Percentiles rank a stretch among this genome's conserved stretches.
These are phyloP conservation scores for Rutstroemia sp. DNA, from an alignment of 2,329 filamentous ascomycete genomes.

Conservation along the genomic window DNA sequence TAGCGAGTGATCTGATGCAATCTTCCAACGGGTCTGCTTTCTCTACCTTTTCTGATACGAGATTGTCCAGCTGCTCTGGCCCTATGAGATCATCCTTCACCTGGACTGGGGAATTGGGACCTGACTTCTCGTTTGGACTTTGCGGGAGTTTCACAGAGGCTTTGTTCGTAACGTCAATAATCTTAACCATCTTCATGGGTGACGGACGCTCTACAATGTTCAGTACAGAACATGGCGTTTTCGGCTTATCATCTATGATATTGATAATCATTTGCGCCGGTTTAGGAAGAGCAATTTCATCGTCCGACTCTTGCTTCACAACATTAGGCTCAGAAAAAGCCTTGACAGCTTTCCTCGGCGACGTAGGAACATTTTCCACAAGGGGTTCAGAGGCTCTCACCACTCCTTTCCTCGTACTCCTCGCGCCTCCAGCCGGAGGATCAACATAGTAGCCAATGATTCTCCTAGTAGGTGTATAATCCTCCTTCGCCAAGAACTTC, in stretches of 20 bases:
- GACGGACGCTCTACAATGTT: background rate
- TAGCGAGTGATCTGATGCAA: conserved; percentile 12
- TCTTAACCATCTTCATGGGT: background rate
- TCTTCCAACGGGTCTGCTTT: conserved; percentile 3
- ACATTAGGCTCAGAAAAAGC: background rate
- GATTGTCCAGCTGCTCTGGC: background rate
- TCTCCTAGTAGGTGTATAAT: conserved; percentile 3
- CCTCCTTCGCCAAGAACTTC: conserved; percentile 5
- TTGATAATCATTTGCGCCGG: background rate
- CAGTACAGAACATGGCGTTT: background rate
- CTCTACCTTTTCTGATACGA: background rate
- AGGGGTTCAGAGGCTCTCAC: background rate
- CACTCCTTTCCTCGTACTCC: background rate
- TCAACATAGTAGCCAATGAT: conserved; percentile 6
- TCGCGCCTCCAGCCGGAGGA: background rate
- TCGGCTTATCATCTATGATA: background rate
- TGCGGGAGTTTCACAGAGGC: background rate
- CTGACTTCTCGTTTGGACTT: background rate
- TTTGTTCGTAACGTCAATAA: background rate
- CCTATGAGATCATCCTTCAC: background rate
- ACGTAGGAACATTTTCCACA: background rate
- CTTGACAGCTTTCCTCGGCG: background rate
- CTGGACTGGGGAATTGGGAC: background rate
- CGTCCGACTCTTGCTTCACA: background rate
- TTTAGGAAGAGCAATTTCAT: background rate